A percentile compares a stretch with the other conserved stretches of the same genome.
Conservation (phyloP, 345 rosid genomes). For the Rhodomyrtus tomentosa region DNA sequence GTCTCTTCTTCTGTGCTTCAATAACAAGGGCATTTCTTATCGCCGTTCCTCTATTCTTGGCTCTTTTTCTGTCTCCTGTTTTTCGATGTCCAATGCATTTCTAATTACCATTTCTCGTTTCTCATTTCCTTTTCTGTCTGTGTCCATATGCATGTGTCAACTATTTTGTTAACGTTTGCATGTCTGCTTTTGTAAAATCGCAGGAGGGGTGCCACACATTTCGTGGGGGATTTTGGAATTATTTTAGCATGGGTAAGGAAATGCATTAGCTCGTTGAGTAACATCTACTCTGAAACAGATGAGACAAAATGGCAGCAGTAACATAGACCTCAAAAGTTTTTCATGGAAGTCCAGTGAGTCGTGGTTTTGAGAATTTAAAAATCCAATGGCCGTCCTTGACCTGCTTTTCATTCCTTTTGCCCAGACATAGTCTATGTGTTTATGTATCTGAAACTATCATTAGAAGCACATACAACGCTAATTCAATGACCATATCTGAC, state of each 20-base stretch:
- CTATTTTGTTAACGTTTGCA: neutral
- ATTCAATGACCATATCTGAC: neutral
- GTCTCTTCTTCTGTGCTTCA: neutral
- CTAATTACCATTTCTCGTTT: neutral
- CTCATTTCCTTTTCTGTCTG: neutral
- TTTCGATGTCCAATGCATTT: neutral
- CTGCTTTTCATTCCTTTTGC: neutral
- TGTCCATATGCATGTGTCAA: neutral
- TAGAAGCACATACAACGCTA: neutral
- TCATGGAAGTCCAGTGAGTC: neutral
- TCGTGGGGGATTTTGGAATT: slow-evolving; percentile 87
- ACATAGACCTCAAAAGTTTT: neutral
- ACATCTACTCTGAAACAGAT: neutral
- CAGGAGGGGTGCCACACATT: slow-evolving; percentile 59
- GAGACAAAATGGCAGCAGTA: neutral
- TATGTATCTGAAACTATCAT: neutral
- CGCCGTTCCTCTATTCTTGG: neutral
- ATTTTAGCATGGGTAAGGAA: slow-evolving; percentile 68
- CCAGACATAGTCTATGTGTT: neutral
- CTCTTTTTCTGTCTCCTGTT: neutral
- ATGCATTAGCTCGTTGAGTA: neutral
- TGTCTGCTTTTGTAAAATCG: neutral
- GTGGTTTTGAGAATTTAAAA: neutral
- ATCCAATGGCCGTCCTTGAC: neutral
- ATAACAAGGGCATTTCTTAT: neutral